Conservation (phyloP, 1,139 yeast genomes). For the Lodderomyces elongisporus region DNA sequence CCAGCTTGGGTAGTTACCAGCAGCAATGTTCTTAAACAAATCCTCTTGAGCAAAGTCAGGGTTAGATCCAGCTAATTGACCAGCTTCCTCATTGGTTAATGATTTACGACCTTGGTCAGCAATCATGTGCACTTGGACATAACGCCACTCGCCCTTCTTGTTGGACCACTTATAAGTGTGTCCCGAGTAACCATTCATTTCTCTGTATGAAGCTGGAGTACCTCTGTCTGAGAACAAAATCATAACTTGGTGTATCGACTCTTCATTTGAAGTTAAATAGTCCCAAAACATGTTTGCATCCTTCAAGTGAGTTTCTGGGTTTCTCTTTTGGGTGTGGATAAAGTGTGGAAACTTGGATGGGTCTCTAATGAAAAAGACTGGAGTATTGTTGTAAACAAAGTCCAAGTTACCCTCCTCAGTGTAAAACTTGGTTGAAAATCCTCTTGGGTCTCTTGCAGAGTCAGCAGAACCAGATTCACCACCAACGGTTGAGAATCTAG, state of each 20-base stretch:
- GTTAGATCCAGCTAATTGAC: conserved; percentile 51
- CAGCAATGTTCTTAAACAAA: conserved; percentile 55
- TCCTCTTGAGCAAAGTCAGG: conserved; percentile 66
- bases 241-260: conserved; percentile 61
- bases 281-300: conserved; percentile 77
- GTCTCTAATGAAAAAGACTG: conserved; percentile 80
- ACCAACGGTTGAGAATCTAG: conserved; percentile 86
- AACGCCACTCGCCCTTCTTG: conserved; percentile 59
- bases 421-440: conserved; percentile 76
- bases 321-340: conserved; percentile 78
- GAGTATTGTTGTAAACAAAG: conserved; percentile 87
- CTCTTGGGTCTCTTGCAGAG: conserved; percentile 87
- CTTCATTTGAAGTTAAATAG: conserved; percentile 57
- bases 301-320: conserved; percentile 78
- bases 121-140: conserved; percentile 61
- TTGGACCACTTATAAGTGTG: conserved; percentile 69
- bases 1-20: conserved; percentile 60
- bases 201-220: conserved; percentile 60
- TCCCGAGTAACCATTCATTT: conserved; percentile 70
- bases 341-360: conserved; percentile 86
- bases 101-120: conserved; percentile 58
- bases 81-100: conserved; percentile 55
- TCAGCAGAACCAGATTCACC: conserved; percentile 85
- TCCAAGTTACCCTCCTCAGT: conserved; percentile 88
- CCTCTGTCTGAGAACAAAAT: conserved; percentile 63